Conservation (phyloP, 768 basidiomycete genomes). For the Suillus lakei region DNA sequence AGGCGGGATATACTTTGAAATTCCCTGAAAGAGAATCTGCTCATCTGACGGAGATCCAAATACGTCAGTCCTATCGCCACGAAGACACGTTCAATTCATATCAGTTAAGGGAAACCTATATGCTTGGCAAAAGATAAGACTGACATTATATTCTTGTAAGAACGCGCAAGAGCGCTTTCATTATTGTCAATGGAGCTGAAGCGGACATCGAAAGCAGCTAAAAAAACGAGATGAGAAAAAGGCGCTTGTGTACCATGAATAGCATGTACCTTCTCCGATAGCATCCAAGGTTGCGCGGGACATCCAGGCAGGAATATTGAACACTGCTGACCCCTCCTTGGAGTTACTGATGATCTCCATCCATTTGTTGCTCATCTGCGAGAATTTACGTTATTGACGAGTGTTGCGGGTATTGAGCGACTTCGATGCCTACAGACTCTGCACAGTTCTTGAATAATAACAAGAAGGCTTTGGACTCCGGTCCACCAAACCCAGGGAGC, state of each 20-base stretch:
- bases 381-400: neutral
- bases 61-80: constrained; percentile 7
- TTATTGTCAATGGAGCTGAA: constrained; percentile 43
- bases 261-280: constrained; percentile 48
- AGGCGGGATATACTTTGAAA: constrained; percentile 36
- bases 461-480: constrained; percentile 55
- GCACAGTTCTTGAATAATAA: constrained; percentile 49
- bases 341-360: constrained; percentile 20
- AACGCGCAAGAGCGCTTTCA: constrained; percentile 9
- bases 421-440: constrained; percentile 22
- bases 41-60: constrained; percentile 14
- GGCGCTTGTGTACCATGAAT: neutral
- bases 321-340: constrained; percentile 15
- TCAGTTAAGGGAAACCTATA: neutral
- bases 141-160: constrained; percentile 11
- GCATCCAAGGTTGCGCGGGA: constrained; percentile 55
- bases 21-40: constrained; percentile 36
- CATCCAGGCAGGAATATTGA: constrained; percentile 34
- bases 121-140: neutral
- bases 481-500: constrained; percentile 58
- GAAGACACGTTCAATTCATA: neutral
- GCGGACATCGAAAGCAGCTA: constrained; percentile 55
- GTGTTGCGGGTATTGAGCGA: neutral
- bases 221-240: neutral
- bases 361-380: constrained; percentile 31